Evolutionary conservation across 495 filamentous ascomycete genomes (phyloP), one percentile per base, ranked within the genome.

Genomic region (Penicillium odoratum): DNA sequence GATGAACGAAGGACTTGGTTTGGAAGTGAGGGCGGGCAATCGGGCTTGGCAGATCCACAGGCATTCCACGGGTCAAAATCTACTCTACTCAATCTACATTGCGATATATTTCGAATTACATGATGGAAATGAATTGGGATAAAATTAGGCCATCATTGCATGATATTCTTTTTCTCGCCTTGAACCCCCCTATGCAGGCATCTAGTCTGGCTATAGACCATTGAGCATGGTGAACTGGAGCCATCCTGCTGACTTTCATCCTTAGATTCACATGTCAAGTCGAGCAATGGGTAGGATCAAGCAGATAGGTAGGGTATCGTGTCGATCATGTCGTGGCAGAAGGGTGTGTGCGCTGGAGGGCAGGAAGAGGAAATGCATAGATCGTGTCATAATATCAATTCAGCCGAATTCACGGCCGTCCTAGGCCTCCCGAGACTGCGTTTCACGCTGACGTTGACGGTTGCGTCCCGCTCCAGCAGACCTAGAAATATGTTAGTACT

Each of bases 391-490:
- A 60, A 69, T 56, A 61, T 69, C 62, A 60, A 59, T 38, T 65
- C 57, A 53, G 48, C 38, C 53, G 60, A 43, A 48, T 28, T 47
- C 49, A 50, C 18, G 33, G 55, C 58, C 53, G 26, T 48, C 44
- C 55, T 65, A 70, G 51, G 66, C 66, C 49, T 74, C 74, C 54
- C 57, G 55, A 50, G 61, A 45, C 28, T 60, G 62, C 8, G 50
- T n/a, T 44, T 74, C 70, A 30, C 67, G 66, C 16, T 68, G 69
- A 36, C 73, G 38, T 16, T 40, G 72, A 58, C 73, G 73, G 51
- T 57, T 65, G 63, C 66, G 74, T 26, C 68, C 67, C 43, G 72
- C 61, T 28, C 73, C 74, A 29, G 70, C 69, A 50, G 75, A 76
- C 76, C 76, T 79, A 48, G 26, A 59, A 10, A 48, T 21, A 21